phyloP scores from a whole-genome alignment of 352 stramenopile species.

The Phytophthora hybrid region DNA sequence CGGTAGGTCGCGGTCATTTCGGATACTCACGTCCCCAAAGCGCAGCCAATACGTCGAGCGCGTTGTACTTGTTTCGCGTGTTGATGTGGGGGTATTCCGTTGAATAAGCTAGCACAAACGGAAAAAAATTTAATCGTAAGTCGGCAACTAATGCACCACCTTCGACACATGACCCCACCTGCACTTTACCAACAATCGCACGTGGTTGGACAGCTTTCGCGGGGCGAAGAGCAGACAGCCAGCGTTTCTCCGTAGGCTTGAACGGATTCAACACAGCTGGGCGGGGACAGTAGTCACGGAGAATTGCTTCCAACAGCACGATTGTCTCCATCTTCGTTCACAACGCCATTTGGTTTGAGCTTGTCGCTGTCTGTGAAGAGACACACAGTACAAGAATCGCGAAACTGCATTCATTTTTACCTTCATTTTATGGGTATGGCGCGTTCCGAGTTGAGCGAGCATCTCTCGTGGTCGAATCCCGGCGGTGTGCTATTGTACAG shows the following conservation, averaged over 20 bases:
- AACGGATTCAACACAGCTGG: slow-evolving; percentile 37
- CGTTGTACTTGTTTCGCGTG: not conserved
- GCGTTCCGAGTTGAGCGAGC: slow-evolving; percentile 1
- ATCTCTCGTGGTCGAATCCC: not conserved
- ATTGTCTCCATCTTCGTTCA: slow-evolving; percentile 24
- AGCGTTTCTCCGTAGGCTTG: slow-evolving; percentile 30
- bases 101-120: slow-evolving; percentile 23
- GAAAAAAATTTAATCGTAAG: no score
- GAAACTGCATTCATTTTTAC: slow-evolving; percentile 47
- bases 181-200: slow-evolving; percentile 28
- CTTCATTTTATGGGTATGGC: slow-evolving; percentile 27
- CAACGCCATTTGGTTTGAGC: slow-evolving; percentile 9
- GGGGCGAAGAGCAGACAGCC: slow-evolving; percentile 26
- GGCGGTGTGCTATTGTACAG: slow-evolving; percentile 32
- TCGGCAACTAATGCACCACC: not conserved
- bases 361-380: slow-evolving; percentile 23
- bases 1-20: slow-evolving; percentile 67
- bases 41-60: slow-evolving; percentile 55
- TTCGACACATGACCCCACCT: slow-evolving; percentile 14
- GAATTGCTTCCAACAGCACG: slow-evolving; percentile 43
- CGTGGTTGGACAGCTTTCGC: slow-evolving; percentile 13
- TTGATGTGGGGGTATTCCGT: slow-evolving; percentile 4
- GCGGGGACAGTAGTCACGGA: slow-evolving; percentile 35
- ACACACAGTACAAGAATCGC: slow-evolving; percentile 11
- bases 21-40: slow-evolving; percentile 60